These are phyloP conservation scores for Leishmania guyanensis DNA, from an alignment of 208 protist species.

Conservation along the genomic window DNA sequence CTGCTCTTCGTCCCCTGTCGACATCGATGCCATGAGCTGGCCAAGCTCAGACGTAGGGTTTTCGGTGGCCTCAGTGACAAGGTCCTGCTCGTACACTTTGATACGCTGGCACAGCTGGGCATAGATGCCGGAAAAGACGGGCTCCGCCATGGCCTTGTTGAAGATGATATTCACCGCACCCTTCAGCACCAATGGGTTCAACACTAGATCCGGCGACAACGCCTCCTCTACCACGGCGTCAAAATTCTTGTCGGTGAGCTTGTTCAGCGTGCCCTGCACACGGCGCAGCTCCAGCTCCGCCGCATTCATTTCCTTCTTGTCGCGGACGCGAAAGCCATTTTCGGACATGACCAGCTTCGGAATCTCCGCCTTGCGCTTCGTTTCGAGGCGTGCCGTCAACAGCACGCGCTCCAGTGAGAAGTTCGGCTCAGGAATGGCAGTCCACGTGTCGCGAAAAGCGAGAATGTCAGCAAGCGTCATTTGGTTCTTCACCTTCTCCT, in stretches of 20 bases:
- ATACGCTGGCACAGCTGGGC: constrained; percentile 76
- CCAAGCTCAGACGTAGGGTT: constrained; percentile 39
- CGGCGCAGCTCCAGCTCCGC: constrained; percentile 70
- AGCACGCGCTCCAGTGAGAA: constrained; percentile 82
- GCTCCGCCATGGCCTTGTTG: constrained; percentile 85
- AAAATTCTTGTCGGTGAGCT: constrained; percentile 89
- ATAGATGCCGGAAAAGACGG: constrained; percentile 88
- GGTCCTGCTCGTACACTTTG: constrained; percentile 76
- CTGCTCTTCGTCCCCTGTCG: constrained; percentile 25
- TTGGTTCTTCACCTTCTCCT: constrained; percentile 76
- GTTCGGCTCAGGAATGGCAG: constrained; percentile 44
- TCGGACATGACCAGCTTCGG: constrained; percentile 81
- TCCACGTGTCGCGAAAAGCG: constrained; percentile 87
- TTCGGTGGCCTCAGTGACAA: constrained; percentile 42
- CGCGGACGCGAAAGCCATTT: constrained; percentile 82
- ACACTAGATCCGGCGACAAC: constrained; percentile 70
- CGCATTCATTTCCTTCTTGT: constrained; percentile 70
- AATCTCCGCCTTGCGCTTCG: constrained; percentile 65
- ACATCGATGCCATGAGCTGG: constrained; percentile 27
- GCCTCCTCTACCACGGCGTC: constrained; percentile 66
- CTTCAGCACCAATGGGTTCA: constrained; percentile 60
- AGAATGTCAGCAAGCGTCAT: constrained; percentile 79
- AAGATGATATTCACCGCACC: constrained; percentile 84
- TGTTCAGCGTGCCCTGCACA: constrained; percentile 86
- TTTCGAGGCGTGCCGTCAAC: constrained; percentile 49